phyloP scores from a whole-genome alignment of 345 rosid genomes.

The Lumnitzera racemosa region DNA sequence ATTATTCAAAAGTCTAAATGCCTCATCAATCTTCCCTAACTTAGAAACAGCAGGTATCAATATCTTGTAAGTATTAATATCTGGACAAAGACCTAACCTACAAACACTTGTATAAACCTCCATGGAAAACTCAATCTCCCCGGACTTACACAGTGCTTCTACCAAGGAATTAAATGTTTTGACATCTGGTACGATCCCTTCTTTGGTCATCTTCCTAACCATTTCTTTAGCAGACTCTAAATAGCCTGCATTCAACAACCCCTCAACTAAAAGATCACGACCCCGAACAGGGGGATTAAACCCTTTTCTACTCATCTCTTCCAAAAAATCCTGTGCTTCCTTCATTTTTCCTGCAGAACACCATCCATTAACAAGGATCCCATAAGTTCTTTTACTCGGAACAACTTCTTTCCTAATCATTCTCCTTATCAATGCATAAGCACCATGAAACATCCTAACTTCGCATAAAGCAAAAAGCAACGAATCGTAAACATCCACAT shows the following conservation, averaged over 20 bases:
- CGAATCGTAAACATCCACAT: conserved; percentile 48
- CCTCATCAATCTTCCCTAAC: conserved; percentile 70
- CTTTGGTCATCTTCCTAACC: conserved; percentile 69
- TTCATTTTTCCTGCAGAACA: conserved; percentile 70
- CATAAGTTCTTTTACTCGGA: conserved; percentile 58
- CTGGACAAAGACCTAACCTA: conserved; percentile 57
- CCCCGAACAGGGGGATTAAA: conserved; percentile 84
- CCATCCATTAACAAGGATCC: conserved; percentile 73
- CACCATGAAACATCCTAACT: conserved; percentile 75
- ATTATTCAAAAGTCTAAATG: conserved; percentile 52
- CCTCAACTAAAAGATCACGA: conserved; percentile 80
- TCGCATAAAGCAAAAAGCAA: conserved; percentile 75
- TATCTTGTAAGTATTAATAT: conserved; percentile 61
- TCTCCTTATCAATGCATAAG: conserved; percentile 74
- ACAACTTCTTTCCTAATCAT: conserved; percentile 66
- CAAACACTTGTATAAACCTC: conserved; percentile 63
- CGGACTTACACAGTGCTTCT: conserved; percentile 50
- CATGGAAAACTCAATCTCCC: conserved; percentile 67
- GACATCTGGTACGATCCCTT: conserved; percentile 61
- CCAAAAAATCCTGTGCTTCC: conserved; percentile 75
- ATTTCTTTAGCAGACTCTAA: conserved; percentile 74
- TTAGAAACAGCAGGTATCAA: conserved; percentile 85
- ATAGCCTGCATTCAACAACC: conserved; percentile 68
- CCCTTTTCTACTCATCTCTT: conserved; percentile 84
- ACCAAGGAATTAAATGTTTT: conserved; percentile 55